Evolutionary conservation across 768 basidiomycete genomes (phyloP), one percentile per base, ranked within the genome.

Genomic region (Rhodosporidiobolus sp.): DNA sequence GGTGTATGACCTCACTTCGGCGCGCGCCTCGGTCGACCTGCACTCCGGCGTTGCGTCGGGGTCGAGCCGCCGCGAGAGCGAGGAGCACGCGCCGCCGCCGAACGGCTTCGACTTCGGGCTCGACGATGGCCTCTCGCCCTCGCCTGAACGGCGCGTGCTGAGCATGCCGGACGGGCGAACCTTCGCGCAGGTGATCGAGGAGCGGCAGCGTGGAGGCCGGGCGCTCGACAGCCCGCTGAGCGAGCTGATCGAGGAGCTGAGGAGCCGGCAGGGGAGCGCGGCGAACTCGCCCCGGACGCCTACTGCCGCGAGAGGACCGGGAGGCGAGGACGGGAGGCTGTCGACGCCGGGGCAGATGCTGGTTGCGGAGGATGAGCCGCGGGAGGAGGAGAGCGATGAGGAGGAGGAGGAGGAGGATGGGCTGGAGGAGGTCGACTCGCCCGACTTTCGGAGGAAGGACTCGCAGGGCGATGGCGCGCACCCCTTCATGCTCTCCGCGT

Each of bases 241-340:
- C 38, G 63, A 56, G 14, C 38, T 65, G 30, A 65, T 65, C 54
- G 48, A 58, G 49, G 56, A 57, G 57, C 28, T 67, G 32, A 32
- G 50, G n/a, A 26, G 22, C 14, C 16, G 62, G 49, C n/a, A n/a
- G 62, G 19, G 43, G 34, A 26, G 24, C 20, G 56, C 34, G 4
- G 20, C 16, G 22, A 57, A 57, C 9, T 57, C 45, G 59, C 28
- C 59, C n/a, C 12, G 7, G 2, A 10, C 46, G 24, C 7, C 59
- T 5, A 14, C 11, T 28, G 14, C 16, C 43, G 32, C 56, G 20
- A 5, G 34, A 52, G 50, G 5, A 30, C 7, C 10, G 24, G 34
- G 24, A n/a, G 38, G 11, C 56, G 12, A n/a, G 34, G 38, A 59
- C 38, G 14, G 34, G 43, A 12, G 34, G 62, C 26, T 26, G 12